Evolutionary conservation across 2,329 filamentous ascomycete species (phyloP).

Genomic region (Coniella lustricola): DNA sequence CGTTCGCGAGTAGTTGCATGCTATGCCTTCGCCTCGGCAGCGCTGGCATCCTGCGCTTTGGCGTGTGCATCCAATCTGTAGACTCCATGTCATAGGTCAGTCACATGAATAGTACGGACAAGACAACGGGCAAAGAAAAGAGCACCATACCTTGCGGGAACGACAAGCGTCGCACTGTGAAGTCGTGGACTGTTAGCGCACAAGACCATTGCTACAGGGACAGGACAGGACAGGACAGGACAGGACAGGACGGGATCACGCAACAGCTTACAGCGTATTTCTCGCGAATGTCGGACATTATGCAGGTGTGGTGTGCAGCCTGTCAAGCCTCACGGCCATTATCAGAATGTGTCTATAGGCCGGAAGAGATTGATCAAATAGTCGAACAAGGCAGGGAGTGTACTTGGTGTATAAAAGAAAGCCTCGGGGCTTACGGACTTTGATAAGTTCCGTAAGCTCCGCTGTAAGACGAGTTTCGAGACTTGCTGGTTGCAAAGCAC

Average conservation of each 20-base stretch:
- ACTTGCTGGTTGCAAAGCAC: too few relatives aligned
- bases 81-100: background rate
- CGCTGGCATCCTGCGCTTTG: constrained; percentile 2
- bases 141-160: background rate
- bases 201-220: background rate
- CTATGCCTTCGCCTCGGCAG: background rate
- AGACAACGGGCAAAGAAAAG: too few relatives aligned
- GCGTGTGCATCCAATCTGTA: constrained; percentile 1
- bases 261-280: constrained; percentile 1
- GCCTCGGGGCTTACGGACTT: too few relatives aligned
- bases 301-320: background rate
- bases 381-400: too few relatives aligned
- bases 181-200: background rate
- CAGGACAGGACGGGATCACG: background rate
- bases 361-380: too few relatives aligned
- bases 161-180: background rate
- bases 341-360: too few relatives aligned
- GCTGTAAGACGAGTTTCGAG: too few relatives aligned
- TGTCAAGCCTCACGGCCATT: too few relatives aligned
- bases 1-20: constrained; percentile 1
- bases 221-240: background rate
- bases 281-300: constrained; percentile 1
- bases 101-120: background rate
- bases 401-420: too few relatives aligned
- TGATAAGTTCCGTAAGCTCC: too few relatives aligned